Percentiles rank a stretch among this genome's conserved stretches.
Conservation (phyloP, 768 basidiomycete species). For the Symmetrospora coprosmae region DNA sequence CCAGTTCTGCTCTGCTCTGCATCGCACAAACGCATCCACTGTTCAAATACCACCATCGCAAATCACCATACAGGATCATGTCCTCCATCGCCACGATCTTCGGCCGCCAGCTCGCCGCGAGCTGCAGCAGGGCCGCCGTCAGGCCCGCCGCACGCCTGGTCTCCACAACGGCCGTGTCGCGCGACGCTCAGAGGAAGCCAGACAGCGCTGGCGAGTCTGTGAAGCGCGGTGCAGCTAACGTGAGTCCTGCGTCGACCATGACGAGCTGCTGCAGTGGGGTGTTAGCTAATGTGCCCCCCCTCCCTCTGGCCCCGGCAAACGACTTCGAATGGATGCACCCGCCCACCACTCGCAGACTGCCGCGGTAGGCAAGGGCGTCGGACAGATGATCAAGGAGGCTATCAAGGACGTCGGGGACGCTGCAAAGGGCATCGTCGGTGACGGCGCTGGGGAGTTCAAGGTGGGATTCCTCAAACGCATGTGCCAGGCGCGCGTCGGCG, state of each 20-base stretch:
- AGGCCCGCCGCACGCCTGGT: background rate
- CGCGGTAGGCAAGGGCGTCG: background rate
- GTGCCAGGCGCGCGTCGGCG: too few species aligned
- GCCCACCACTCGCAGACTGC: background rate
- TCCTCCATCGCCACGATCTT: background rate
- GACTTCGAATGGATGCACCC: background rate
- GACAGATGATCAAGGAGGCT: conserved; percentile 1
- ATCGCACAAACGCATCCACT: too few species aligned
- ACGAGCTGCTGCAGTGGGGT: too few species aligned
- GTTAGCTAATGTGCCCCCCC: background rate
- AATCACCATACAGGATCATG: background rate
- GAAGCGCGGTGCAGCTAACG: conserved; percentile 13
- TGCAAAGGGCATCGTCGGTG: conserved; percentile 7
- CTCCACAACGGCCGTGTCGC: background rate
- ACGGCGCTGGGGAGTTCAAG: conserved; percentile 8
- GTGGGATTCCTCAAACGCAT: too few species aligned
- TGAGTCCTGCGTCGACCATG: background rate
- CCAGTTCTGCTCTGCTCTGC: too few species aligned
- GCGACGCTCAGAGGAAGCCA: background rate
- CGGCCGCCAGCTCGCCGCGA: background rate
- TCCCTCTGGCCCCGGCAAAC: background rate
- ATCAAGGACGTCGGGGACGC: conserved; percentile 14
- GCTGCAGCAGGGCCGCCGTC: background rate
- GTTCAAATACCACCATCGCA: background rate
- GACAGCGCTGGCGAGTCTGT: background rate